A percentile compares a stretch with the other conserved stretches of the same genome.
Evolutionary conservation across 2,329 filamentous ascomycete genomes (phyloP).

Genomic region (Ascochyta clinopodiicola): DNA sequence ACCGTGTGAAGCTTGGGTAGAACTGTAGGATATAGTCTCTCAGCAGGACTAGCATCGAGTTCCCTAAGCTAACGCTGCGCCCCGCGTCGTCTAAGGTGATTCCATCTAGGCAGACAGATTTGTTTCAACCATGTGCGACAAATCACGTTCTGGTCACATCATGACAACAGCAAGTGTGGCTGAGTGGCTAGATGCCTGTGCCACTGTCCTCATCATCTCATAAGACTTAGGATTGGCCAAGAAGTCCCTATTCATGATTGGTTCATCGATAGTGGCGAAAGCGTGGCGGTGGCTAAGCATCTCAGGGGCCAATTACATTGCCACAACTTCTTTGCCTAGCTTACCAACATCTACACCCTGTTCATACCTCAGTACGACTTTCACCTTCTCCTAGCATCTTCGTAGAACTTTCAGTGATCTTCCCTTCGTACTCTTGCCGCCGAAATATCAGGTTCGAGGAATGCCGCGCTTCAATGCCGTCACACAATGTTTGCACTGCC

Average conservation of each 20-base stretch:
- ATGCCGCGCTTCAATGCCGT: neutral
- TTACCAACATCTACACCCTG: neutral
- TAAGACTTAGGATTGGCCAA: neutral
- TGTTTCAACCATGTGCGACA: too few species aligned
- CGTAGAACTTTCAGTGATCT: neutral
- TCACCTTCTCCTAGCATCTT: neutral
- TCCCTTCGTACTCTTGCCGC: neutral
- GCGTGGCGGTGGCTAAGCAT: neutral
- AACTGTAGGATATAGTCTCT: too few species aligned
- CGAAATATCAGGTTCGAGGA: neutral
- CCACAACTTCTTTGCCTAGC: neutral
- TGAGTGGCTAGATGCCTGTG: constrained; percentile 1
- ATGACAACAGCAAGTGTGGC: neutral
- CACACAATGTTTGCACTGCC: constrained; percentile 16
- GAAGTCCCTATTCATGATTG: neutral
- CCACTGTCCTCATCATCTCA: neutral
- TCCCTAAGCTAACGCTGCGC: too few species aligned
- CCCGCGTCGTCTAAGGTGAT: too few species aligned
- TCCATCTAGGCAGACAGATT: too few species aligned
- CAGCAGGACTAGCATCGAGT: too few species aligned
- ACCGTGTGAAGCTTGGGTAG: too few species aligned
- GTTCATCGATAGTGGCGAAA: neutral
- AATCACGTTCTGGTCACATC: too few species aligned
- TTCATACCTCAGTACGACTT: neutral
- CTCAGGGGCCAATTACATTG: neutral